These are phyloP conservation scores for Monosporascus sp. DNA, from an alignment of 2,329 filamentous ascomycete genomes.

Conservation along the genomic window DNA sequence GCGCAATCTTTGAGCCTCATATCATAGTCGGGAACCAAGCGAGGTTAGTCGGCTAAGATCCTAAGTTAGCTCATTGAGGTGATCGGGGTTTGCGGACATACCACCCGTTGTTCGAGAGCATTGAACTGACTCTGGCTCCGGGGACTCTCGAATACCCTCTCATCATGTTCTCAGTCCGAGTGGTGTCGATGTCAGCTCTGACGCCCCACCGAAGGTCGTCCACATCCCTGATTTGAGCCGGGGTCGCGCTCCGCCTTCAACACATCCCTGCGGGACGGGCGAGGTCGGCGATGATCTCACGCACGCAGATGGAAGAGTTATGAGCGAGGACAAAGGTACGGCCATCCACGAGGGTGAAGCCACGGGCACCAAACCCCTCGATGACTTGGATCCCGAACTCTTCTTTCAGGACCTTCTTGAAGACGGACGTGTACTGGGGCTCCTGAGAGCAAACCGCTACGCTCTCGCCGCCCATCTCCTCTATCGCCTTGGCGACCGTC, in stretches of 20 bases:
- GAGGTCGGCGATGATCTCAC: constrained; percentile 12
- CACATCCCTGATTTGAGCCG: no score
- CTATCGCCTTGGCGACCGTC: constrained; percentile 1
- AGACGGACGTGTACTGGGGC: constrained; percentile 3
- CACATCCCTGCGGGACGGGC: constrained; percentile 9
- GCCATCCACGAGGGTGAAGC: constrained; percentile 12
- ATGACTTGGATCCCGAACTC: constrained; percentile 6
- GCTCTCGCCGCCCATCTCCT: background rate
- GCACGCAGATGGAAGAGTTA: constrained; percentile 3
- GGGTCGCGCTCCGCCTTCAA: constrained; percentile 1
- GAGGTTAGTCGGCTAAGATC: no score
- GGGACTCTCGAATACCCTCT: no score
- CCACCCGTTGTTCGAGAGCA: no score
- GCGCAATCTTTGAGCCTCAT: no score
- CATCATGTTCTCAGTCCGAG: no score
- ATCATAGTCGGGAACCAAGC: no score
- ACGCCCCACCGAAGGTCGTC: no score
- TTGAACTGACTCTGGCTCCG: no score
- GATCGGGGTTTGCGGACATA: no score
- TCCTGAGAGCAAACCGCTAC: constrained; percentile 7
- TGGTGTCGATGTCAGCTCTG: no score
- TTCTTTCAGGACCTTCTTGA: constrained; percentile 1
- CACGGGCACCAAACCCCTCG: constrained; percentile 8
- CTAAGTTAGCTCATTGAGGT: no score
- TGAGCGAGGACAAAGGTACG: constrained; percentile 9